Evolutionary conservation across 2,329 filamentous ascomycete genomes (phyloP).

Genomic region (Pseudonectria foliicola): DNA sequence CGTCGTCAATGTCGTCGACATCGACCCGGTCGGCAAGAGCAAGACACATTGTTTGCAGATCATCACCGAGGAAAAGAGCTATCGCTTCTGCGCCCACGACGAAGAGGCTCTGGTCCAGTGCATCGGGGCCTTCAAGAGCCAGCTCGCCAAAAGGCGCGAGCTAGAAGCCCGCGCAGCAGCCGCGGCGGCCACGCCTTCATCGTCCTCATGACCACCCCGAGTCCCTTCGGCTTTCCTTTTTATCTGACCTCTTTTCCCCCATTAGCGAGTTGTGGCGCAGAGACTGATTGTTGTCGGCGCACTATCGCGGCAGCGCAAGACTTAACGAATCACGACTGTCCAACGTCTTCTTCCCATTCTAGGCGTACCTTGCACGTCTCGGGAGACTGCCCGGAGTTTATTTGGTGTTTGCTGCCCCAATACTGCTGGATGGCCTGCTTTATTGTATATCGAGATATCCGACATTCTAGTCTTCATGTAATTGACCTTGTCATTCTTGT

Average conservation of each 20-base stretch:
- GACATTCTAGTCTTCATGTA: too few relatives aligned
- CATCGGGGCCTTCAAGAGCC: slow-evolving; percentile 84
- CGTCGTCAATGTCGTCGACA: slow-evolving; percentile 86
- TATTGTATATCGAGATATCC: too few relatives aligned
- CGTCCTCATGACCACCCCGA: background rate
- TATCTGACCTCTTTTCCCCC: background rate
- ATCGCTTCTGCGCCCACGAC: slow-evolving; percentile 66
- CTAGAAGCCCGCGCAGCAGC: slow-evolving; percentile 42
- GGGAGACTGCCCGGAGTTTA: too few relatives aligned
- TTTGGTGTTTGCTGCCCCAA: too few relatives aligned
- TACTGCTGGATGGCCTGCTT: too few relatives aligned
- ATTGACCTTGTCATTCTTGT: too few relatives aligned
- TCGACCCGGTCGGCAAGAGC: slow-evolving; percentile 77
- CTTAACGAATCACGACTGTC: background rate
- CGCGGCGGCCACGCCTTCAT: background rate
- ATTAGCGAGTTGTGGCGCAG: slow-evolving; percentile 19
- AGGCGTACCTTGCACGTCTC: background rate
- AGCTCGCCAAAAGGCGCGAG: slow-evolving; percentile 64
- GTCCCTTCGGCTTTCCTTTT: background rate
- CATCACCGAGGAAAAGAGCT: slow-evolving; percentile 85
- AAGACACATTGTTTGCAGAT: slow-evolving; percentile 86
- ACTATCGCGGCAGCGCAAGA: too few relatives aligned
- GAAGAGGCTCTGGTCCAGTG: slow-evolving; percentile 80
- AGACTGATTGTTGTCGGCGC: too few relatives aligned
- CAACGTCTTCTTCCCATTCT: background rate